Conservation (phyloP, 805 yeast genomes). For the Kuraishia cidri region DNA sequence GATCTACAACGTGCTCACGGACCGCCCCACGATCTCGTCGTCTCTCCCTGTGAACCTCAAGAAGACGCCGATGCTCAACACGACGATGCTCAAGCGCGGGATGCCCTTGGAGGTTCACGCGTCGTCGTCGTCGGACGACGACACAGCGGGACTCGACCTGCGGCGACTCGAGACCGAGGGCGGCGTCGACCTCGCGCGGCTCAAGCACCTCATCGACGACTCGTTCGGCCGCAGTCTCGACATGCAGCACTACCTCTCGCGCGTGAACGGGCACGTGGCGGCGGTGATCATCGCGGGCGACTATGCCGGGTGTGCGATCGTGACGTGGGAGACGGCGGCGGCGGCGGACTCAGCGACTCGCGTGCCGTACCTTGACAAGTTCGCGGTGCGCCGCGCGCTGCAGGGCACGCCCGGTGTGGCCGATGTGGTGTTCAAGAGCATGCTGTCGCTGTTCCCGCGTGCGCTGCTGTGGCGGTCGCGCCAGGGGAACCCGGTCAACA, state of each 20-base stretch:
- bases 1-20: constrained; percentile 84
- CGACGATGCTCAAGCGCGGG: constrained; percentile 78
- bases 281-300: constrained; percentile 83
- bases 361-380: constrained; percentile 84
- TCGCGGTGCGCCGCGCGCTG: constrained; percentile 75
- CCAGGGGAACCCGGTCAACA: constrained; percentile 81
- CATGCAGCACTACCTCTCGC: constrained; percentile 49
- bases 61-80: constrained; percentile 54
- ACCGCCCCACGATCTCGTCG: constrained; percentile 83
- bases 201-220: constrained; percentile 60
- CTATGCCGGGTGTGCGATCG: constrained; percentile 90
- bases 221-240: constrained; percentile 72
- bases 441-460: constrained; percentile 56
- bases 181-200: constrained; percentile 42
- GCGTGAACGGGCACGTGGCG: constrained; percentile 63
- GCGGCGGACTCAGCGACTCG: constrained; percentile 13
- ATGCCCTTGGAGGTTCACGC: constrained; percentile 40
- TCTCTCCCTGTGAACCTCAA: constrained; percentile 67
- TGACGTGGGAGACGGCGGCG: constrained; percentile 62
- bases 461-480: constrained; percentile 91
- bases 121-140: constrained; percentile 14
- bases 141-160: constrained; percentile 31
- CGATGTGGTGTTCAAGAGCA: constrained; percentile 80
- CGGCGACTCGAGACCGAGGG: constrained; percentile 24
- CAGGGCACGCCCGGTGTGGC: constrained; percentile 95